Base-by-base conservation (phyloP, 768 basidiomycete species). In the Amanita pseudoporphyria region DNA sequence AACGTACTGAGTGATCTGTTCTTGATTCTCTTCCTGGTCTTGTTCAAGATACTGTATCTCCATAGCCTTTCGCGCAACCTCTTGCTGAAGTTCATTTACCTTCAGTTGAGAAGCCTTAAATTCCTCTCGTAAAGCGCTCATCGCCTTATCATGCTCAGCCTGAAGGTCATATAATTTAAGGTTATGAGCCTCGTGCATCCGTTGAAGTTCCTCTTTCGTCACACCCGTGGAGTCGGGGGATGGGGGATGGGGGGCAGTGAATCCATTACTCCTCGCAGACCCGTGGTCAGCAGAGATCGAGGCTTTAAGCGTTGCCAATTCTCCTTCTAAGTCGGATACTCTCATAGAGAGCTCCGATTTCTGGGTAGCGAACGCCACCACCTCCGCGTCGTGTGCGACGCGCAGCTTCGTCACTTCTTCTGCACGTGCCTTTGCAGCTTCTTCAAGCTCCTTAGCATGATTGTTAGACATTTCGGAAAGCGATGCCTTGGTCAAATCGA, bases 131-230 rank as follows among this genome's bases (percentile, higher is more conserved):
- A 83, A 47, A 33, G 56, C 68, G 56, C 76, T 77, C 42, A 80
- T 60, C 22, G 67, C 69, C 56, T 79, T 81, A 26, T 81, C 79
- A 58, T 86, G 78, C 18, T 76, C 77, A 13, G 81, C 80, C 60
- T 84, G 72, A 48, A 90, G 54, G 64, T 91, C 87, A 45, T 81
- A 69, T 55, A 93, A 61, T 69, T 84, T 91, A 54, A 84, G 70
- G 61, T 85, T 87, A 63, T 93, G 90, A 5, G 90, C 90, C 62
- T 88, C 84, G 55, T 92, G 85, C 59, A 87, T 66, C 58, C 73
- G 77, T 61, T 81, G 79, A 35, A 93, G 66, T 49, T 92, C 88
- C 54, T 88, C 87, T 56, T 80, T 82, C 31, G 86, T 77, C 6
- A 88, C 78, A 7, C 41, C 22, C 3, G 49, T 36, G 14, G 38